Base-by-base conservation (phyloP, 2,329 filamentous ascomycete species). In the Pseudocercospora musae region DNA sequence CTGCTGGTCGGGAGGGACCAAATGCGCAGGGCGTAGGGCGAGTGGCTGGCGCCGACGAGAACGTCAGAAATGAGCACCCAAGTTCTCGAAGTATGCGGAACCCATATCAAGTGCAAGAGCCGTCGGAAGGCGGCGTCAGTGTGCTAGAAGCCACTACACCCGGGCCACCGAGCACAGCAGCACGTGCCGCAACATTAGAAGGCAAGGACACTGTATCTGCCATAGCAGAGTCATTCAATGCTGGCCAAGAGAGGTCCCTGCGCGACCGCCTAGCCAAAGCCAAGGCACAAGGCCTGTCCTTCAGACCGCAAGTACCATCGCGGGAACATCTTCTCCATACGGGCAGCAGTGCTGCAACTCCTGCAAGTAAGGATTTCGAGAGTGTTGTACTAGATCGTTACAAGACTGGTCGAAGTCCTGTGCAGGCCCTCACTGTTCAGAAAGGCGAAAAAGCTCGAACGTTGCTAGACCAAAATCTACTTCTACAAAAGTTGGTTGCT, bases 361-460 rank as follows among this genome's bases (percentile, higher is more conserved):
- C 70, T 44, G 64, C 66, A 3, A 65, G 62, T 9, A 56, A 49
- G 21, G 68, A 71, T 54, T 68, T 67, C 25, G 59, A 63, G 13
- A 69, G 69, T 29, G 64, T 68, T 11, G 61, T 72, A 10, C 64
- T 65, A 27, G 70, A 71, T 50, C 68, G 70, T 29, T 62, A 68
- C 53, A 67, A 66, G 56, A 44, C 65, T 15, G 60, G 62, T 8
- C 65, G 66, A 15, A 64, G 67, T 46, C 64, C 62, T 49, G 55
- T 64, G 1, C 59, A 59, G n/a, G 60, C 59, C 11, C 18, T 57
- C 6, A 56, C 52, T 4, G 58, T 55, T 7, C 20, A 52, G 33
- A 15, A 23, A 40, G 52, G 21, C 27, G n/a, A 40, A 15, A 20
- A 18, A 15, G 29, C 52, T 10, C 3, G 52, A 23, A 13, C 23